Percentiles rank a stretch among this genome's conserved stretches.
Evolutionary conservation across 1,284 basidiomycete genomes (phyloP).

Genomic region (Paramarasmius palmivorus): DNA sequence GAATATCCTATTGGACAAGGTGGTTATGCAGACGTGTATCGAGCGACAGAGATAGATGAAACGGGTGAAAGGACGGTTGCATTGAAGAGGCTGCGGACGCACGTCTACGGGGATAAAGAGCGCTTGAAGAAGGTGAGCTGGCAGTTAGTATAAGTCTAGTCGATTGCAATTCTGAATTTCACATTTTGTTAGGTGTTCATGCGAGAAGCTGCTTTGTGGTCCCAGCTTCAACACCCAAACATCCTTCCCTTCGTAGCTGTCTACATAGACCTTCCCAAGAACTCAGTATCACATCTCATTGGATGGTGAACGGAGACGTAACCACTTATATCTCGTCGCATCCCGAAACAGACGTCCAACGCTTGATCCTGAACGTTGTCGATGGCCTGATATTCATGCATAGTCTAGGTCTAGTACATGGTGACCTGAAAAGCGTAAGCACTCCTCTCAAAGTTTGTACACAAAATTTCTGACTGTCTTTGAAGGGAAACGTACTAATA

Average conservation of each 20-base stretch:
- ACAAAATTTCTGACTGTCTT: too few species aligned
- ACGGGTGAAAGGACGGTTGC: background rate
- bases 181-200: background rate
- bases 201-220: background rate
- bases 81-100: background rate
- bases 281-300: background rate
- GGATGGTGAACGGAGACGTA: conserved; percentile 1
- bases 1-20: background rate
- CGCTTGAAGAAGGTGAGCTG: background rate
- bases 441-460: too few species aligned
- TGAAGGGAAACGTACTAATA: background rate
- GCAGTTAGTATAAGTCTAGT: too few species aligned
- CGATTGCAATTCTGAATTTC: background rate
- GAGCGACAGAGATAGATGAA: background rate
- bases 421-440: background rate
- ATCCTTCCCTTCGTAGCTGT: background rate
- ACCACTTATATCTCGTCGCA: background rate
- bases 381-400: background rate
- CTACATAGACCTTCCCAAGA: background rate
- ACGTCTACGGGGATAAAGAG: background rate
- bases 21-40: background rate
- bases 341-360: background rate
- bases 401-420: background rate
- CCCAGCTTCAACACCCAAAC: conserved; percentile 1
- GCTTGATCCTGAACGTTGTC: background rate